Conservation (phyloP, 768 basidiomycete species). For the Suillus sp. region DNA sequence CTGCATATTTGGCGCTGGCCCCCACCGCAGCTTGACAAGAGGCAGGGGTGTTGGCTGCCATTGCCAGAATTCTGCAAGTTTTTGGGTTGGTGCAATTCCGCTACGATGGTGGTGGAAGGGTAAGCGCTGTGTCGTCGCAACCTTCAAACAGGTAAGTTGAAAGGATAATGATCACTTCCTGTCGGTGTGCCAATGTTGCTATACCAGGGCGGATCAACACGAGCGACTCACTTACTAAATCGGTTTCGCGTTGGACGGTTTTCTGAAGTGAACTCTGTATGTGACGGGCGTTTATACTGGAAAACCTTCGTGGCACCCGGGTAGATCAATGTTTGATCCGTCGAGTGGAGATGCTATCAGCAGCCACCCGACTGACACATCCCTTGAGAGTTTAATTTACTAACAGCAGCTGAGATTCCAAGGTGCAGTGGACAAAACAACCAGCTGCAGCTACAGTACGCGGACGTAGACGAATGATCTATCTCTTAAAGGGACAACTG, state of each 20-base stretch:
- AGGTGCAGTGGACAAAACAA: not conserved
- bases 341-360: not conserved
- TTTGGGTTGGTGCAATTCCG: not conserved
- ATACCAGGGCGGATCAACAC: not conserved
- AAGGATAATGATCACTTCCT: not conserved
- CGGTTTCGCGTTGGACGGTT: not conserved
- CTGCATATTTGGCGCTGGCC: not conserved
- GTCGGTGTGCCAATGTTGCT: not conserved
- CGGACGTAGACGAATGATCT: not conserved
- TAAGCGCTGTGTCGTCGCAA: not conserved
- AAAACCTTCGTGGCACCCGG: not conserved
- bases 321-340: not conserved
- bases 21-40: conserved; percentile 1
- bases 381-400: not conserved
- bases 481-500: not conserved
- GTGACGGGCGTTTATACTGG: not conserved
- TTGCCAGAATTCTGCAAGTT: not conserved
- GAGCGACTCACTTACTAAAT: not conserved
- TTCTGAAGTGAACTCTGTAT: not conserved
- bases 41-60: not conserved
- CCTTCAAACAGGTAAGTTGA: not conserved
- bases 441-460: not conserved
- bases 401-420: not conserved
- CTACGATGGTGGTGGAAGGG: conserved; percentile 6
- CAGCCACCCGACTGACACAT: not conserved